Base-by-base conservation (phyloP, 345 rosid genomes). In the Brassica napus region DNA sequence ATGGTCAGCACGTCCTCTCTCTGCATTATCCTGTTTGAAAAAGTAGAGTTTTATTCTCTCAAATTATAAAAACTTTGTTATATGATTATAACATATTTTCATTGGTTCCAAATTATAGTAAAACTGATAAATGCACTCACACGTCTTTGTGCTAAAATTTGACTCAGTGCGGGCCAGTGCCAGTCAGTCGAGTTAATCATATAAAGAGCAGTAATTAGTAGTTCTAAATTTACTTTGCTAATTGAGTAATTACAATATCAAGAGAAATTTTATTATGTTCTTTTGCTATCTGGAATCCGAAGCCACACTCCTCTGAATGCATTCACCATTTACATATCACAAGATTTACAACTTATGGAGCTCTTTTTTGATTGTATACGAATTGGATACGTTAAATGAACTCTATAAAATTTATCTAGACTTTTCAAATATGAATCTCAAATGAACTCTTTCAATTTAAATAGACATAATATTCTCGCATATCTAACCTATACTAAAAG, bases 1-100 rank as follows among this genome's bases (percentile, higher is more conserved):
- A 16, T 79, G 76, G 78, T 58, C 78, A 61, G 74, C 85, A 67
- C 76, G 82, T 79, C 80, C 82, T 81, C 68, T 28, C 79, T 79
- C 63, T 31, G n/a, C 83, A 80, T 80, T 80, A 75, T 75, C 79
- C 57, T 69, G 7, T 67, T 59, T 28, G 2, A 44, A 21, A 15
- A 67, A 9, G 47, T 24, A 49, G 42, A 73, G 57, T n/a, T 60
- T 49, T 65, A 18, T 16, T 69, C 71, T 71, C 2, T 1, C 73
- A 15, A 42, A 57, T 28, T 61, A 30, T 14, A 6, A 68, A 30
- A 66, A 35, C 2, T 55, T 28, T 76, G 32, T 39, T 68, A 12
- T 12, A 16, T 60, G 12, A 66, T 16, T 3, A 28, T 5, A 62
- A 35, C n/a, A 65, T 15, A 1, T 65, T 15, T 12, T 47, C 55